Conservation (phyloP, 345 rosid genomes). For the Erodium maritimum region DNA sequence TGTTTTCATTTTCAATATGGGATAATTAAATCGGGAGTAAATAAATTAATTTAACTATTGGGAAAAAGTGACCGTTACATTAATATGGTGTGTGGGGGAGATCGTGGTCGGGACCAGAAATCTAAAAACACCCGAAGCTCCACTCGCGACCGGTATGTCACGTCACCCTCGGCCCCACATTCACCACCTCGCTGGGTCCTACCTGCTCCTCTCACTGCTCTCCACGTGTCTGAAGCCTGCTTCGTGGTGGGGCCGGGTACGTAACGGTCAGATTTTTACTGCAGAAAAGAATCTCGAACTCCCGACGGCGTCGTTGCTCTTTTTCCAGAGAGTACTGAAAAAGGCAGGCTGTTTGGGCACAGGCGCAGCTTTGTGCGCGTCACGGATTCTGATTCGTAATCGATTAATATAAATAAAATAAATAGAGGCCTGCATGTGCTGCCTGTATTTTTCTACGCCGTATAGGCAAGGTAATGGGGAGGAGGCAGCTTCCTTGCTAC, state of each 20-base stretch:
- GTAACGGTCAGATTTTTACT: background rate
- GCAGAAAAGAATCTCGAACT: too few species aligned
- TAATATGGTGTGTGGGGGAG: background rate
- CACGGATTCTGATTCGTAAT: background rate
- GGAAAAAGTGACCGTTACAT: too few species aligned
- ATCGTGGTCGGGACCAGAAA: constrained; percentile 17
- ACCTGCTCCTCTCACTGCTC: background rate
- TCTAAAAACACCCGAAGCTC: too few species aligned
- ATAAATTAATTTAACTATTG: too few species aligned
- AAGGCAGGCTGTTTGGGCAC: background rate
- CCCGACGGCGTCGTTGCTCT: background rate
- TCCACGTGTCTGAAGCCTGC: background rate
- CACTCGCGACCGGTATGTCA: background rate
- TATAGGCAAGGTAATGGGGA: background rate
- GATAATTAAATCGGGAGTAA: too few species aligned
- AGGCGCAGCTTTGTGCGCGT: background rate
- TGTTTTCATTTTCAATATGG: too few species aligned
- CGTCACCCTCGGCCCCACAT: background rate
- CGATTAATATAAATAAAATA: background rate
- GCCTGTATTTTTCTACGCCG: background rate
- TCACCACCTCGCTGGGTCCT: background rate
- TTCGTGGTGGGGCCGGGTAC: background rate
- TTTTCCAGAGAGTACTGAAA: too few species aligned
- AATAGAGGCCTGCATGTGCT: background rate
- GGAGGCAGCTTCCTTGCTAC: background rate